A percentile compares a stretch with the other conserved stretches of the same genome.
Conservation (phyloP, 371 early-diverging fungal species). For the Smittium mucronatum region DNA sequence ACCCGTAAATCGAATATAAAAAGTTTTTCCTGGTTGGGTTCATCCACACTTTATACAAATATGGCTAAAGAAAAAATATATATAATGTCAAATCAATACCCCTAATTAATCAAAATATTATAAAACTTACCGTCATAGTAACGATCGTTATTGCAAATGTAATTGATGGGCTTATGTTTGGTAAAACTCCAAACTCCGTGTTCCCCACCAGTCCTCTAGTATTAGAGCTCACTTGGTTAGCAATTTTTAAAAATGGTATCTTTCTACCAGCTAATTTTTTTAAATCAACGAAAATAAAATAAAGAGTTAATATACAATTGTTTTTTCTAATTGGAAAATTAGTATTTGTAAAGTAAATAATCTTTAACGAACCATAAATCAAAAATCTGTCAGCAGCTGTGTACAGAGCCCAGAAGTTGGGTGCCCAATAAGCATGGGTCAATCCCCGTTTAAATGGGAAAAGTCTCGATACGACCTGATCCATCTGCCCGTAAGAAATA, state of each 20-base stretch:
- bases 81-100: neutral
- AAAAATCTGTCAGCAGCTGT: conserved; percentile 64
- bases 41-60: neutral
- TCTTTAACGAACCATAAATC: conserved; percentile 38
- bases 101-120: no score
- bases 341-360: no score
- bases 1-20: conserved; percentile 55
- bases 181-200: conserved; percentile 65
- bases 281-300: no score
- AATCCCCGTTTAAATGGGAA: conserved; percentile 95
- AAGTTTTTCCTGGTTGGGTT: conserved; percentile 36
- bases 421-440: conserved; percentile 94
- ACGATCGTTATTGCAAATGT: conserved; percentile 67
- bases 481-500: conserved; percentile 44
- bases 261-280: no score
- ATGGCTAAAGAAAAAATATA: no score
- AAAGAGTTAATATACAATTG: no score
- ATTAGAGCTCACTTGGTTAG: conserved; percentile 32
- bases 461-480: conserved; percentile 67
- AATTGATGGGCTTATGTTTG: conserved; percentile 51
- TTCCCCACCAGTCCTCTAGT: conserved; percentile 92
- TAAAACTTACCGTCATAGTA: conserved; percentile 37
- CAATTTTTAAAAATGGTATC: no score
- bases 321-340: no score
- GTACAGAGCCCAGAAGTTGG: conserved; percentile 94